Evolutionary conservation across 208 protist species (phyloP).

Genomic region (Wallacemonas collosoma): DNA sequence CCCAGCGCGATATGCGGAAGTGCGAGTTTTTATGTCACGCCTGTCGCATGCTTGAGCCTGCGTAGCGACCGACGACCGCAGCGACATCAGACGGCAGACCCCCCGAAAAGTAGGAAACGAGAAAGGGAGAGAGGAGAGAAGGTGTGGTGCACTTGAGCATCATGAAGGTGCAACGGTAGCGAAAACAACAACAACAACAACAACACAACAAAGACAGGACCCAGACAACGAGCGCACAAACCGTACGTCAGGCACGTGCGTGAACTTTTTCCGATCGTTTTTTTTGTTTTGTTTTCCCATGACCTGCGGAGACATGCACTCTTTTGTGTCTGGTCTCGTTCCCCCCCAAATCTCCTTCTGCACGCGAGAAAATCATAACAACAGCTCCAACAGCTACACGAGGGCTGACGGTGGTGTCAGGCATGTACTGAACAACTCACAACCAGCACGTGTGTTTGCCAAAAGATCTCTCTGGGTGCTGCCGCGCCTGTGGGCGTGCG

Average conservation of each 20-base stretch:
- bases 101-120: neutral
- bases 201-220: neutral
- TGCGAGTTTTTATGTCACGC: slow-evolving; percentile 74
- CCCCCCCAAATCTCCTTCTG: no score
- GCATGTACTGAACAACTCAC: no score
- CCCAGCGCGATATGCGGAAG: slow-evolving; percentile 51
- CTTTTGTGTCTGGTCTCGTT: no score
- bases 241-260: neutral
- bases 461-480: no score
- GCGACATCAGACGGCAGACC: no score
- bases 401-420: no score
- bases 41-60: slow-evolving; percentile 46
- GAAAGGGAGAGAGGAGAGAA: neutral
- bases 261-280: neutral
- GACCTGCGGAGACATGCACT: neutral
- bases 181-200: neutral
- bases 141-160: no score
- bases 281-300: slow-evolving; percentile 7
- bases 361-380: no score
- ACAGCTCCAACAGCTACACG: no score
- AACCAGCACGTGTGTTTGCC: no score
- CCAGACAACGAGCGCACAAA: neutral
- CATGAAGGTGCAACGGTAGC: neutral
- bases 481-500: no score
- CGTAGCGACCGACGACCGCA: neutral